These are phyloP conservation scores for Kurtzmaniella natalensis DNA, from an alignment of 1,139 yeast species.

Conservation along the genomic window DNA sequence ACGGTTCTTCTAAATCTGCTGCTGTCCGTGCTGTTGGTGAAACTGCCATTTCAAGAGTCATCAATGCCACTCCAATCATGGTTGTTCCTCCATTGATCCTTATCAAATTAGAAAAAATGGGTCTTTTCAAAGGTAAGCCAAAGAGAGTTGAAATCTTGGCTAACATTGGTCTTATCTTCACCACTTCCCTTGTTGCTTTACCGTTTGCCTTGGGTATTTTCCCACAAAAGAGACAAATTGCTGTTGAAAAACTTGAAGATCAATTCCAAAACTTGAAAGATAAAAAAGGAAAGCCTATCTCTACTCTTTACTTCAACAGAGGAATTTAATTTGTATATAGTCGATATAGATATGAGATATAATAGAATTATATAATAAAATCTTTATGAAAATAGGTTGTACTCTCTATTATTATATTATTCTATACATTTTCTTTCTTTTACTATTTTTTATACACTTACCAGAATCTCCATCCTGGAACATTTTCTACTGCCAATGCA, in stretches of 20 bases:
- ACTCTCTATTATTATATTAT: not conserved
- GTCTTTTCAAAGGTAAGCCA: slow-evolving; percentile 61
- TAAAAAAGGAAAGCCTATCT: slow-evolving; percentile 55
- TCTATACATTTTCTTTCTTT: not conserved
- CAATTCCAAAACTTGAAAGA: slow-evolving; percentile 59
- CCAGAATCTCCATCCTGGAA: slow-evolving; percentile 61
- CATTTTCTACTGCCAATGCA: slow-evolving; percentile 37
- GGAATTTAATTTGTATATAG: slow-evolving; percentile 56
- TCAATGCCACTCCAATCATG: slow-evolving; percentile 96
- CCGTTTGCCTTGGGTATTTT: slow-evolving; percentile 95
- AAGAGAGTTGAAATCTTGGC: slow-evolving; percentile 59
- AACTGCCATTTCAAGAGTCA: slow-evolving; percentile 91
- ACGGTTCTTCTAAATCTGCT: slow-evolving; percentile 82
- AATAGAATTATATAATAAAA: slow-evolving; percentile 6
- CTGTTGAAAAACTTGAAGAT: slow-evolving; percentile 57
- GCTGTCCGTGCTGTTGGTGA: slow-evolving; percentile 93
- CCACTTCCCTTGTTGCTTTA: slow-evolving; percentile 78
- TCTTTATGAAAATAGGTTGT: slow-evolving; percentile 3
- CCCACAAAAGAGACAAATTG: slow-evolving; percentile 76
- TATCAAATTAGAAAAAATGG: slow-evolving; percentile 66
- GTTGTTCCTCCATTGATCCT: slow-evolving; percentile 86
- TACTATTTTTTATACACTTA: slow-evolving; percentile 14
- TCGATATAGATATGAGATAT: too few species aligned
- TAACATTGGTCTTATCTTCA: slow-evolving; percentile 79
- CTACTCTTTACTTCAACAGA: slow-evolving; percentile 77